Conservation (phyloP, 495 filamentous ascomycete species). For the Cladorrhinum samala region DNA sequence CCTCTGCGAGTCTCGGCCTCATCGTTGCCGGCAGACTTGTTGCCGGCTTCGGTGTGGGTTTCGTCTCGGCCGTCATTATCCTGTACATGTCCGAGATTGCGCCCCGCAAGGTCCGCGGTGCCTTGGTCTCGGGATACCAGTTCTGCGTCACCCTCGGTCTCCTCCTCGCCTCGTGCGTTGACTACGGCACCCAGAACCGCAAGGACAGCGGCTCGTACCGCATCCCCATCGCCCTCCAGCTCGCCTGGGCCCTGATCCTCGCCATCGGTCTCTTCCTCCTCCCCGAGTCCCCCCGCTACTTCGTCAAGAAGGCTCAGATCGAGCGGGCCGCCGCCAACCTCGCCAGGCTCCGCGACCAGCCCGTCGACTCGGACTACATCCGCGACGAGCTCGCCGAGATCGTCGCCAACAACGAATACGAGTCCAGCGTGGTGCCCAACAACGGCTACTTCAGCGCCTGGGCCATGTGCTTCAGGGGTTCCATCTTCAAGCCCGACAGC, state of each 20-base stretch:
- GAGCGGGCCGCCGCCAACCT: constrained; percentile 56
- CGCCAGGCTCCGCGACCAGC: constrained; percentile 58
- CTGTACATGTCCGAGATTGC: constrained; percentile 67
- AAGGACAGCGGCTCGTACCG: constrained; percentile 61
- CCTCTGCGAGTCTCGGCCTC: constrained; percentile 21
- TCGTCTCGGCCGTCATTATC: constrained; percentile 66
- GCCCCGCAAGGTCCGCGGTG: constrained; percentile 63
- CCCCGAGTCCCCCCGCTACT: constrained; percentile 73
- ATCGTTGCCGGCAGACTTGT: constrained; percentile 55
- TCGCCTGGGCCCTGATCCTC: constrained; percentile 63
- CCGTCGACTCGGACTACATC: constrained; percentile 56
- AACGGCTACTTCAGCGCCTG: constrained; percentile 58
- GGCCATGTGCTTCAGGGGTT: constrained; percentile 56
- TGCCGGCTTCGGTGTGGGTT: constrained; percentile 54
- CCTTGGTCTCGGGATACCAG: constrained; percentile 69
- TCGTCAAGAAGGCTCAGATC: constrained; percentile 63
- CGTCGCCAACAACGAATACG: constrained; percentile 73
- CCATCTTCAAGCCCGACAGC: constrained; percentile 42
- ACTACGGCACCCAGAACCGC: constrained; percentile 62
- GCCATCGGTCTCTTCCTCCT: constrained; percentile 53
- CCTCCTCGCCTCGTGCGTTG: constrained; percentile 63
- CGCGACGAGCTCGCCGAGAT: constrained; percentile 70
- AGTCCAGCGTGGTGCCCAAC: constrained; percentile 57
- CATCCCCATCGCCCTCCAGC: constrained; percentile 65
- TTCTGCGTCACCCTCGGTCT: constrained; percentile 71